Conservation (phyloP, 257 asterid genomes). For the Plantago major region DNA sequence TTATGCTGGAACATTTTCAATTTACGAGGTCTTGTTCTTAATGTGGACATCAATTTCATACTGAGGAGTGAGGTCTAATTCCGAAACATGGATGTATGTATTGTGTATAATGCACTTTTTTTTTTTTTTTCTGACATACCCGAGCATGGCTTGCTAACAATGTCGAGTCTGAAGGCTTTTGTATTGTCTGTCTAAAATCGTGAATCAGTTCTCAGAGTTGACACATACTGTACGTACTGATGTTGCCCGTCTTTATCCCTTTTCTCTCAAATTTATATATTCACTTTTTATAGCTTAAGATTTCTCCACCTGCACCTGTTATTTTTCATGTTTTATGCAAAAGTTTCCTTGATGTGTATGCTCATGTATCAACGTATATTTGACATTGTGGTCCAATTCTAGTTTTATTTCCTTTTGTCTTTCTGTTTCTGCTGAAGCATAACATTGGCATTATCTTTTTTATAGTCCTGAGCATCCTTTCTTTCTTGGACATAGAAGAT, state of each 20-base stretch:
- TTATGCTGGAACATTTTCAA: neutral
- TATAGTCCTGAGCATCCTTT: conserved; percentile 79
- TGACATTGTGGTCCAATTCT: too few species aligned
- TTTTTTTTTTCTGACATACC: conserved; percentile 15
- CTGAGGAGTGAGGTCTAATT: conserved; percentile 15
- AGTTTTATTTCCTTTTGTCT: too few species aligned
- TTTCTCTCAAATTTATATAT: neutral
- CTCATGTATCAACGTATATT: too few species aligned
- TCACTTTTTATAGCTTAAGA: neutral
- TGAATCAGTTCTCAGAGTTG: neutral
- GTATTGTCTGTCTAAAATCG: neutral
- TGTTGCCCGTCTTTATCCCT: neutral
- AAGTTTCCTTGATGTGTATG: too few species aligned
- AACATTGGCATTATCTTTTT: too few species aligned
- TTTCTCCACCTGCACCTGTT: too few species aligned
- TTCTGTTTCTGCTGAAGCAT: too few species aligned
- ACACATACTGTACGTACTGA: neutral
- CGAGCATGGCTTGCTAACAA: conserved; percentile 1
- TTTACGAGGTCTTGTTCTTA: conserved; percentile 14
- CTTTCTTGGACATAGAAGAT: conserved; percentile 76
- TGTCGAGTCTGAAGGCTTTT: neutral
- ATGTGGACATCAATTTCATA: conserved; percentile 11
- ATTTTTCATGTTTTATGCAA: too few species aligned
- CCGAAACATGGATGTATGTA: conserved; percentile 1
- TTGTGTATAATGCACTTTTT: neutral